These are phyloP conservation scores for Marchantia paleacea DNA, from an alignment of 225 moss, liverwort and hornwort species.

Conservation along the genomic window DNA sequence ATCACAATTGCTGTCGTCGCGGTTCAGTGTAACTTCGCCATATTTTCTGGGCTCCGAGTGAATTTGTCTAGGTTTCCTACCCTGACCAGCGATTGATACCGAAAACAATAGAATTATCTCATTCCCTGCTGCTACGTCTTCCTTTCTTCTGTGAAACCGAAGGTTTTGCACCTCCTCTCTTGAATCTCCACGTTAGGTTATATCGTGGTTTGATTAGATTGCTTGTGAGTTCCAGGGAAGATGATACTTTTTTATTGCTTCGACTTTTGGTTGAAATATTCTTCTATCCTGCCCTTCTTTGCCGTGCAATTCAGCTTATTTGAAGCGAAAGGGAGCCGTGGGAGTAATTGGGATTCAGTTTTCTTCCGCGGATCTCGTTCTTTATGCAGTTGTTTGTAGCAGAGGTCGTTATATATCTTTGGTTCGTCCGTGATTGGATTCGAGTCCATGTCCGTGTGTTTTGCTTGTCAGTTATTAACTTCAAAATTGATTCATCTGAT, in stretches of 20 bases:
- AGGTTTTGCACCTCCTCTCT: not conserved
- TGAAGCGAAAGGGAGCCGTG: not conserved
- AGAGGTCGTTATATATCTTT: not conserved
- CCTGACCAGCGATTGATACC: not conserved
- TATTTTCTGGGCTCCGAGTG: not conserved
- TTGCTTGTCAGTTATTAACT: not conserved
- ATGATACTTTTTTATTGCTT: not conserved
- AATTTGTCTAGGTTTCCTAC: not conserved
- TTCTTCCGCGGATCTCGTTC: no score
- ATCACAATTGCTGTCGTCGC: not conserved
- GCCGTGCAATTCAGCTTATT: not conserved
- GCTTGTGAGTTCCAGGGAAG: not conserved
- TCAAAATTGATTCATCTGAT: not conserved
- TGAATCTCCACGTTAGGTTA: not conserved
- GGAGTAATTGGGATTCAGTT: not conserved
- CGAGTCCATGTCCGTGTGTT: not conserved
- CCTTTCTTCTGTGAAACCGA: not conserved
- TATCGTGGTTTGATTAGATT: not conserved
- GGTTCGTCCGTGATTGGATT: not conserved
- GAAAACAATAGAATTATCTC: not conserved
- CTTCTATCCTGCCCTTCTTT: not conserved
- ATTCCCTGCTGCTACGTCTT: not conserved
- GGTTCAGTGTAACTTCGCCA: not conserved
- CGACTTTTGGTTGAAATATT: not conserved
- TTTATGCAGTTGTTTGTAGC: no score